Evolutionary conservation across 768 basidiomycete genomes (phyloP).

Genomic region (Phylloporus arenicola): DNA sequence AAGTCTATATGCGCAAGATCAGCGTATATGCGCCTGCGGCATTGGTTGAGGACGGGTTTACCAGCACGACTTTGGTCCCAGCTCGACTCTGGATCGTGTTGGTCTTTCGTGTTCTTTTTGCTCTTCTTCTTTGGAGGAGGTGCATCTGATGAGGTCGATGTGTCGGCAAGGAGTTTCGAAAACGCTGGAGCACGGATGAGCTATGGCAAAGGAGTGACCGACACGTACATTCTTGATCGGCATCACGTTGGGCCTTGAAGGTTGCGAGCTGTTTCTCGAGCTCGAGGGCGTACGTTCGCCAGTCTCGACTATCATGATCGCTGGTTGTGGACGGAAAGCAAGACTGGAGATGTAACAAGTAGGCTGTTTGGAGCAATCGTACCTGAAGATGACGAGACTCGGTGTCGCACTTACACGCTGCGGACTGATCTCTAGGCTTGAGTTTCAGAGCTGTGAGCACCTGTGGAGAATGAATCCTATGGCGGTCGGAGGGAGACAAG

Average conservation of each 20-base stretch:
- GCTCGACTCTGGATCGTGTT: conserved; percentile 12
- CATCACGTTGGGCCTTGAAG: conserved; percentile 19
- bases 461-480: conserved; percentile 4
- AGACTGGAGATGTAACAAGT: conserved; percentile 24
- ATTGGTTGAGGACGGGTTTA: neutral
- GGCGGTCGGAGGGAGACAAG: no score
- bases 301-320: conserved; percentile 2
- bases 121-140: conserved; percentile 26
- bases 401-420: conserved; percentile 13
- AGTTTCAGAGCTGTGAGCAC: conserved; percentile 20
- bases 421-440: conserved; percentile 23
- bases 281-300: conserved; percentile 27
- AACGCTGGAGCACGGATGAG: conserved; percentile 15
- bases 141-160: conserved; percentile 10
- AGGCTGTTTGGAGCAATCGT: conserved; percentile 16
- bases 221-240: conserved; percentile 21
- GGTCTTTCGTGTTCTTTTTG: conserved; percentile 20
- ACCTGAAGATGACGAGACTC: neutral
- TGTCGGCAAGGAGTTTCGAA: conserved; percentile 11
- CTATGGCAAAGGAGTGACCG: neutral
- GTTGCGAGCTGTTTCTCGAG: conserved; percentile 23
- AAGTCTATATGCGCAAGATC: conserved; percentile 12
- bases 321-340: conserved; percentile 16
- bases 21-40: neutral
- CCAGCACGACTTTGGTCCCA: conserved; percentile 22